Percentiles rank a stretch among this genome's conserved stretches.
Evolutionary conservation across 331 rosid genomes (phyloP).

Genomic region (Stylosanthes scabra): DNA sequence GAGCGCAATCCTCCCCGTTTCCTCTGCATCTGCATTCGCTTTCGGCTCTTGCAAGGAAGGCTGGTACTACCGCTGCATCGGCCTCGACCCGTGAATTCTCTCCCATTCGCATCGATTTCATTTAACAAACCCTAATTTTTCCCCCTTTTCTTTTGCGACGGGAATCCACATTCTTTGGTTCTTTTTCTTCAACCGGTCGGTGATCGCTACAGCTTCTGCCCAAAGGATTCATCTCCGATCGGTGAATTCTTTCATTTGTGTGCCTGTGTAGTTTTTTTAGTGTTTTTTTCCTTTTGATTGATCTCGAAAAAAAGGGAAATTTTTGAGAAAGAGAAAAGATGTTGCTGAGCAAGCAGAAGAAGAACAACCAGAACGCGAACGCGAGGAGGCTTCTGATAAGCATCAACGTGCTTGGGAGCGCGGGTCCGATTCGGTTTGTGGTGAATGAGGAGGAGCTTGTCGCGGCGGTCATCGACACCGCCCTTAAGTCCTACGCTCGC

Average conservation of each 20-base stretch:
- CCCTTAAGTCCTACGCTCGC: slow-evolving; percentile 85
- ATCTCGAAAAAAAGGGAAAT: background rate
- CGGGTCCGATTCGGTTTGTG: slow-evolving; percentile 94
- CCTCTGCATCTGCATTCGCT: slow-evolving; percentile 61
- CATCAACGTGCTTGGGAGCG: slow-evolving; percentile 86
- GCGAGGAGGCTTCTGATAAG: slow-evolving; percentile 75
- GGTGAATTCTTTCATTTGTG: background rate
- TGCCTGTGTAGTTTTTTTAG: background rate
- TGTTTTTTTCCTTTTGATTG: background rate
- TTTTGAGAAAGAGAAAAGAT: slow-evolving; percentile 35
- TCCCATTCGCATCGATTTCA: background rate
- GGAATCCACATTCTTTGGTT: background rate
- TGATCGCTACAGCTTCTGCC: background rate
- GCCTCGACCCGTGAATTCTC: slow-evolving; percentile 79
- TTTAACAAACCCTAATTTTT: background rate
- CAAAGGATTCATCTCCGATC: background rate
- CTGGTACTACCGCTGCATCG: slow-evolving; percentile 99
- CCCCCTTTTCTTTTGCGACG: too few relatives aligned
- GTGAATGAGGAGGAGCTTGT: slow-evolving; percentile 71
- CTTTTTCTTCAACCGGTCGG: background rate
- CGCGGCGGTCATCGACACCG: slow-evolving; percentile 74
- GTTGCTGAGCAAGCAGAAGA: slow-evolving; percentile 89
- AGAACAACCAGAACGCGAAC: slow-evolving; percentile 64
- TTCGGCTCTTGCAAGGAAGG: slow-evolving; percentile 96
- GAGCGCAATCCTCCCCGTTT: slow-evolving; percentile 79